Percentiles rank a stretch among this genome's conserved stretches.
These are phyloP conservation scores for Trichoderma sp. DNA, from an alignment of 2,329 filamentous ascomycete species.

Conservation along the genomic window DNA sequence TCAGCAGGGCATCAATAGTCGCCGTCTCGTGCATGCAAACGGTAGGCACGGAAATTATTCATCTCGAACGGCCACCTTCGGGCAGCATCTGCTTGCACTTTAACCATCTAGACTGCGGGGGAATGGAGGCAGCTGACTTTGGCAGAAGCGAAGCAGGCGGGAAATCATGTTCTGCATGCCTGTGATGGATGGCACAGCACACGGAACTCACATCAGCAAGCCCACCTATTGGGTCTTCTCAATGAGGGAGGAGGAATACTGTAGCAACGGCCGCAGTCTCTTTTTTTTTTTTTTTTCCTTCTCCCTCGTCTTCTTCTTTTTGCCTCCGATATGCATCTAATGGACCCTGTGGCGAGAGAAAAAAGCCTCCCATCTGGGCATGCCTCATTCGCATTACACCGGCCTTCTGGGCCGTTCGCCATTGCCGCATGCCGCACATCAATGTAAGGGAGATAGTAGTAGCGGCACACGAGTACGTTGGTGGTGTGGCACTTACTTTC, in stretches of 20 bases:
- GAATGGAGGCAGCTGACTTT: slow-evolving; percentile 10
- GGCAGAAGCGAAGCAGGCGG: background rate
- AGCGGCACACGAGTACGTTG: background rate
- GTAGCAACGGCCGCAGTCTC: background rate
- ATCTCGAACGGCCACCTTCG: background rate
- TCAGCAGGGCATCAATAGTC: slow-evolving; percentile 7
- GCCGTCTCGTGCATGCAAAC: slow-evolving; percentile 5
- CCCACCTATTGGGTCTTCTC: background rate
- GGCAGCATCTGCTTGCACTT: background rate
- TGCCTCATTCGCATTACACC: slow-evolving; percentile 8
- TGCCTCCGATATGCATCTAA: background rate
- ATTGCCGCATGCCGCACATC: slow-evolving; percentile 1
- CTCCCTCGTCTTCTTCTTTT: background rate
- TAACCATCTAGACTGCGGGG: background rate
- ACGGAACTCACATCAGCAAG: background rate
- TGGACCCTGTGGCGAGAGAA: slow-evolving; percentile 11
- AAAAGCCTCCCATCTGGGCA: slow-evolving; percentile 6
- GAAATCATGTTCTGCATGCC: slow-evolving; percentile 4
- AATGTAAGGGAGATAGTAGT: background rate
- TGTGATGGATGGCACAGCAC: slow-evolving; percentile 7
- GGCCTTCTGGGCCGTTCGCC: slow-evolving; percentile 1
- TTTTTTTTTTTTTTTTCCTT: background rate
- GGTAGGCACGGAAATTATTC: slow-evolving; percentile 8
- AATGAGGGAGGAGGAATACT: background rate
- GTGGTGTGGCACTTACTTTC: slow-evolving; percentile 15